Evolutionary conservation across 1,139 yeast species (phyloP).

Genomic region (Hemisphaericaspora xylanilytica): DNA sequence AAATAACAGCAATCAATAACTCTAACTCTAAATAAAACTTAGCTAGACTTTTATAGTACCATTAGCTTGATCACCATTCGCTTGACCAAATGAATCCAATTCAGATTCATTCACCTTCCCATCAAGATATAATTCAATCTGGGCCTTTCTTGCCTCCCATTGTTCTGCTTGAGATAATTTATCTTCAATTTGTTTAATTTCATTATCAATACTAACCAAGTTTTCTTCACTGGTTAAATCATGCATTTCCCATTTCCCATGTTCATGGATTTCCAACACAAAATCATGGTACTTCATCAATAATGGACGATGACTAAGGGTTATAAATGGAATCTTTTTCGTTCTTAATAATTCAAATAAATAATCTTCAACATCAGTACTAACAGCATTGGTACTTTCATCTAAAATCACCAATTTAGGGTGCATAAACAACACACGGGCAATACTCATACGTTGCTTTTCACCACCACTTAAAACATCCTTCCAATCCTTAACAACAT

Average conservation of each 20-base stretch:
- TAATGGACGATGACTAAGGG: slow-evolving; percentile 83
- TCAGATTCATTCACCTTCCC: slow-evolving; percentile 27
- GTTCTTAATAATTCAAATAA: slow-evolving; percentile 73
- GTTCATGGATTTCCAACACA: slow-evolving; percentile 61
- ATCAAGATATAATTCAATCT: slow-evolving; percentile 42
- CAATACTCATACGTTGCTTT: slow-evolving; percentile 88
- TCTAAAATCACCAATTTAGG: slow-evolving; percentile 85
- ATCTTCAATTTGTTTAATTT: slow-evolving; percentile 57
- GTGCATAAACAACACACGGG: slow-evolving; percentile 75
- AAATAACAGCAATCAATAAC: no score
- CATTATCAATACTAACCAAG: slow-evolving; percentile 60
- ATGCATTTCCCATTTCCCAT: slow-evolving; percentile 42
- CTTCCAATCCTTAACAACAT: slow-evolving; percentile 75
- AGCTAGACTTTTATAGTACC: no score
- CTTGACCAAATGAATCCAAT: slow-evolving; percentile 6
- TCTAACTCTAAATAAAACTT: no score
- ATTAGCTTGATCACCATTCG: slow-evolving; percentile 3
- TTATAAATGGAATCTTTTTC: slow-evolving; percentile 73
- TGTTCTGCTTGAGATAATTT: slow-evolving; percentile 52
- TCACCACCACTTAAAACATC: slow-evolving; percentile 95
- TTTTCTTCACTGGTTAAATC: slow-evolving; percentile 60
- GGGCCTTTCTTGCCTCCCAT: slow-evolving; percentile 52
- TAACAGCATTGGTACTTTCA: slow-evolving; percentile 91
- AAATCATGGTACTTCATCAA: slow-evolving; percentile 82
- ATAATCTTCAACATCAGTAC: slow-evolving; percentile 88